phyloP scores from a whole-genome alignment of 148 eudicot species.

The Persicaria maculosa region DNA sequence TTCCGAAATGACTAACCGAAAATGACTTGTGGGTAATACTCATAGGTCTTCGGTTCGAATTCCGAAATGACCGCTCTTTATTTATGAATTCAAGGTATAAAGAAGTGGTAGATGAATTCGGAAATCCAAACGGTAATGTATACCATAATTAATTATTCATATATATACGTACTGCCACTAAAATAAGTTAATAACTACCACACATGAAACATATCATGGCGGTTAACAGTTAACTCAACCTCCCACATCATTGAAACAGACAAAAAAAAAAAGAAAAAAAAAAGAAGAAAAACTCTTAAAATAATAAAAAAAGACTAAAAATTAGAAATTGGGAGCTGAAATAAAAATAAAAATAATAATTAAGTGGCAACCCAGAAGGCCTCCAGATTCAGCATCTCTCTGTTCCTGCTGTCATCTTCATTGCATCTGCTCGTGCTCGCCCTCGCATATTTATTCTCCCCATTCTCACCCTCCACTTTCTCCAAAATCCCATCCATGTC shows the following conservation, averaged over 20 bases:
- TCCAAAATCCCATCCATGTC: slow-evolving; percentile 3
- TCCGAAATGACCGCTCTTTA: too few species aligned
- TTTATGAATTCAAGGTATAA: too few species aligned
- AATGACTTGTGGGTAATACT: too few species aligned
- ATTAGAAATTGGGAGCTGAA: background rate
- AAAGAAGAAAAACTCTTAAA: background rate
- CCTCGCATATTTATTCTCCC: slow-evolving; percentile 4
- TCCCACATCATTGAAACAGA: background rate
- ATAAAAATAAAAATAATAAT: too few species aligned
- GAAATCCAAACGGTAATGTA: too few species aligned
- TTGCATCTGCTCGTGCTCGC: slow-evolving; percentile 32
- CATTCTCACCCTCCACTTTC: slow-evolving; percentile 16
- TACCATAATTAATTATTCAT: too few species aligned
- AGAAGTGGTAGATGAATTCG: too few species aligned
- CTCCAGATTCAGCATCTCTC: slow-evolving; percentile 19
- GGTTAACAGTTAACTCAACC: background rate
- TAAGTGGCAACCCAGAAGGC: slow-evolving; percentile 23
- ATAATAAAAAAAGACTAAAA: background rate
- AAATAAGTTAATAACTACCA: background rate
- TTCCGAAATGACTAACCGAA: too few species aligned
- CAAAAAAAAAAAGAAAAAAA: too few species aligned
- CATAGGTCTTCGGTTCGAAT: too few species aligned
- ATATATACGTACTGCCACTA: too few species aligned
- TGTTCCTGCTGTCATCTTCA: slow-evolving; percentile 20
- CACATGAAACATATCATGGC: background rate